These are phyloP conservation scores for Xanthoconium purpureum DNA, from an alignment of 768 basidiomycete genomes.

Conservation along the genomic window DNA sequence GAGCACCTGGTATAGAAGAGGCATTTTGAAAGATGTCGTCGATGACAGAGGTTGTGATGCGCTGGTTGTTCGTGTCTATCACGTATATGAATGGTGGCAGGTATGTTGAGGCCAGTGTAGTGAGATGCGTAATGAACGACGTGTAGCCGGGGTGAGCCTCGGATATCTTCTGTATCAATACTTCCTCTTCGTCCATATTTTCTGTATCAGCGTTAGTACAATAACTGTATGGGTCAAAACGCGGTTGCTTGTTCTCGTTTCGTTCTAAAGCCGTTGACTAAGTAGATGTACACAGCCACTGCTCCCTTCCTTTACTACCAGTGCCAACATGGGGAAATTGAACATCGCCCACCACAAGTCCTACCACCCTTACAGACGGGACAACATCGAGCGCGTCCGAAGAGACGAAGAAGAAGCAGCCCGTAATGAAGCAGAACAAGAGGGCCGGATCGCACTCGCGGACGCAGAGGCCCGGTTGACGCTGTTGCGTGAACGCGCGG, in stretches of 20 bases:
- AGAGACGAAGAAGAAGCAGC: slow-evolving; percentile 78
- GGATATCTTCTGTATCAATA: background rate
- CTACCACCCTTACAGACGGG: slow-evolving; percentile 80
- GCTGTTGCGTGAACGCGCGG: slow-evolving; percentile 60
- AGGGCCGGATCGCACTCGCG: slow-evolving; percentile 69
- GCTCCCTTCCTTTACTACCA: background rate
- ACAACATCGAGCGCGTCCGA: slow-evolving; percentile 81
- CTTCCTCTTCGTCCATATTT: slow-evolving; percentile 19
- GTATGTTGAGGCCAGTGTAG: slow-evolving; percentile 30
- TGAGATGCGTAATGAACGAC: slow-evolving; percentile 24
- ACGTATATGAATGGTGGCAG: slow-evolving; percentile 70
- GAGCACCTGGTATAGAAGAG: slow-evolving; percentile 9
- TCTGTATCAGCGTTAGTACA: background rate
- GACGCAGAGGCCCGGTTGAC: slow-evolving; percentile 80
- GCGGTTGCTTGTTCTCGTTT: slow-evolving; percentile 14
- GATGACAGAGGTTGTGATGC: slow-evolving; percentile 42
- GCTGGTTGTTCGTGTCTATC: slow-evolving; percentile 52
- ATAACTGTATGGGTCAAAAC: background rate
- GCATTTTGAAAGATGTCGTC: slow-evolving; percentile 14
- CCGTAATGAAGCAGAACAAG: slow-evolving; percentile 61
- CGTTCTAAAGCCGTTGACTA: slow-evolving; percentile 16
- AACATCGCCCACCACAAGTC: slow-evolving; percentile 92
- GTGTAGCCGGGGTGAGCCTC: slow-evolving; percentile 25
- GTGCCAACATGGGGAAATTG: slow-evolving; percentile 32
- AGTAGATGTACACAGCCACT: background rate